These are phyloP conservation scores for Diplogelasinospora grovesii DNA, from an alignment of 495 filamentous ascomycete genomes.

Conservation along the genomic window DNA sequence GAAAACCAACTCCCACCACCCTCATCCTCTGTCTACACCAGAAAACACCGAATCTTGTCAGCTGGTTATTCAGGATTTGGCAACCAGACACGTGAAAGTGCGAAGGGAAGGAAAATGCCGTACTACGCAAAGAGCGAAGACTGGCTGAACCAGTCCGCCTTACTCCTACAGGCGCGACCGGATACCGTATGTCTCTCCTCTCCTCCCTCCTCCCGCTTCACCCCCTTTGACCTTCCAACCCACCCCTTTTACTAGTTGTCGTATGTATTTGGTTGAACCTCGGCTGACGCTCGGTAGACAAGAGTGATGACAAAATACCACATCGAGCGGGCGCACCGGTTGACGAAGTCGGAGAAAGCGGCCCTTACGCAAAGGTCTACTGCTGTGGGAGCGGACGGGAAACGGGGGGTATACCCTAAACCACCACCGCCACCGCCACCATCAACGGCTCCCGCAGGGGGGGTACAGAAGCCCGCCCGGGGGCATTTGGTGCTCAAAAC, in stretches of 20 bases:
- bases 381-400: too few species aligned
- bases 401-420: too few species aligned
- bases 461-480: constrained; percentile 25
- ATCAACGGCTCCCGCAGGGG: not conserved
- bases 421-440: not conserved
- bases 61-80: too few species aligned
- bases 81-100: too few species aligned
- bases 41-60: too few species aligned
- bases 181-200: constrained; percentile 31
- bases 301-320: constrained; percentile 80
- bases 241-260: too few species aligned
- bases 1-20: too few species aligned
- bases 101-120: too few species aligned
- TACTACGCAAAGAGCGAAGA: constrained; percentile 48
- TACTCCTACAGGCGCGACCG: constrained; percentile 43
- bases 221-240: not conserved
- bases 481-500: constrained; percentile 80
- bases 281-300: constrained; percentile 55
- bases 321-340: constrained; percentile 43
- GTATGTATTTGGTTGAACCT: too few species aligned
- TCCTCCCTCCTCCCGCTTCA: not conserved
- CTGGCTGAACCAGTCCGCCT: constrained; percentile 44
- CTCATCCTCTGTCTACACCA: too few species aligned
- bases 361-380: constrained; percentile 7
- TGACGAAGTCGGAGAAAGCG: constrained; percentile 17